Conservation (phyloP, 192 early-diverging fungal species). For the Umbelopsis vinacea region DNA sequence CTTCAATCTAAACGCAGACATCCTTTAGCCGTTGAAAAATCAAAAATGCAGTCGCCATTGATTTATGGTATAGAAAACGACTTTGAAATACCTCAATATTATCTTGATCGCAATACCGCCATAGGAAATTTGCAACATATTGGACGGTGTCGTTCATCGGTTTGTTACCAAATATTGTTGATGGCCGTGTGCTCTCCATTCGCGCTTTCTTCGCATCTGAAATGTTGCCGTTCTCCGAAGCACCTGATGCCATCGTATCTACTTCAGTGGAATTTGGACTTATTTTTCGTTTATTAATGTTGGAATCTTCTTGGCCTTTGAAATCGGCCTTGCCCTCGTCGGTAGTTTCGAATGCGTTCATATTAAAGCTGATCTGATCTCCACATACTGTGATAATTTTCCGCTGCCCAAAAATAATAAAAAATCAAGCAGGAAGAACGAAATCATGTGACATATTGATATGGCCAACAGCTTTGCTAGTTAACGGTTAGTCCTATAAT, state of each 20-base stretch:
- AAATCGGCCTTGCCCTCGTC: too few relatives aligned
- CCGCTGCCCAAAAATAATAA: too few relatives aligned
- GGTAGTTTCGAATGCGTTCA: too few relatives aligned
- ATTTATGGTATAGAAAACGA: slow-evolving; percentile 1
- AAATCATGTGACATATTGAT: too few relatives aligned
- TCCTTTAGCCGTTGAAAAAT: too few relatives aligned
- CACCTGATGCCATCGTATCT: neutral
- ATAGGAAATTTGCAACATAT: slow-evolving; percentile 68
- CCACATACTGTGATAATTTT: too few relatives aligned
- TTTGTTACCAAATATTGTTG: slow-evolving; percentile 63
- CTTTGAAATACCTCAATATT: slow-evolving; percentile 56
- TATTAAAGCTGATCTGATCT: too few relatives aligned
- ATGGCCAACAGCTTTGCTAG: too few relatives aligned
- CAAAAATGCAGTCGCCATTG: slow-evolving; percentile 26
- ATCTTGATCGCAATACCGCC: slow-evolving; percentile 52
- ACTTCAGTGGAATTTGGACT: slow-evolving; percentile 5
- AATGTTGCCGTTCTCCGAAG: neutral
- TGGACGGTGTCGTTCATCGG: slow-evolving; percentile 67
- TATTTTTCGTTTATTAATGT: neutral
- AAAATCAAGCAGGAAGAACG: too few relatives aligned
- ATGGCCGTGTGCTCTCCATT: neutral
- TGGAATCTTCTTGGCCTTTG: too few relatives aligned
- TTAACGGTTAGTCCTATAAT: too few relatives aligned
- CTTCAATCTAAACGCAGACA: slow-evolving; percentile 73
- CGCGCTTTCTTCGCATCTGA: neutral